phyloP scores from a whole-genome alignment of 2,329 filamentous ascomycete genomes.

The Pseudogymnoascus sp. region DNA sequence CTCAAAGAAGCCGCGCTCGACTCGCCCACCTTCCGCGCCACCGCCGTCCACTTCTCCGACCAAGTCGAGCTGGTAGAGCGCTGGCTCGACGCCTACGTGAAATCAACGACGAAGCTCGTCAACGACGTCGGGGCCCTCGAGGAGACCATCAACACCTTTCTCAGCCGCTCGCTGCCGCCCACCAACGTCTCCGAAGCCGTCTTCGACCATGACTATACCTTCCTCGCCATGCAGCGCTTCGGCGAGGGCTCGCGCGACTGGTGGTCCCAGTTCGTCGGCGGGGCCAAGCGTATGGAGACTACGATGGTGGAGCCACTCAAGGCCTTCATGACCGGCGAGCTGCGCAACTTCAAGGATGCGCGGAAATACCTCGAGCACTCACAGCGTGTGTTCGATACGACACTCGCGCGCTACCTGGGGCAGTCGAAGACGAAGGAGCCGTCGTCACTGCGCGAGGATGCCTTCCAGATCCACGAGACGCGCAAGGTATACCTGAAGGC shows the following conservation, averaged over 20 bases:
- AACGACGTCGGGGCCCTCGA: slow-evolving; percentile 67
- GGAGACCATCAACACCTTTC: slow-evolving; percentile 65
- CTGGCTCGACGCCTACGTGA: slow-evolving; percentile 74
- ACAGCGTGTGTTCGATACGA: slow-evolving; percentile 76
- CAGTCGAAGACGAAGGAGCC: slow-evolving; percentile 93
- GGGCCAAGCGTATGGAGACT: slow-evolving; percentile 68
- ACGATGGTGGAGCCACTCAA: slow-evolving; percentile 75
- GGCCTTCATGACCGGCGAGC: slow-evolving; percentile 65
- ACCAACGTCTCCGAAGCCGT: slow-evolving; percentile 68
- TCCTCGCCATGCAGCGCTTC: slow-evolving; percentile 75
- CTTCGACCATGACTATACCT: slow-evolving; percentile 90
- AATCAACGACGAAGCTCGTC: slow-evolving; percentile 51
- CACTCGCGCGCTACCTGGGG: slow-evolving; percentile 69
- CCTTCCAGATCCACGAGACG: slow-evolving; percentile 89
- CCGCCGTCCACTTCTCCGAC: slow-evolving; percentile 76
- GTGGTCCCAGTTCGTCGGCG: slow-evolving; percentile 67
- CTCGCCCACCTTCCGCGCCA: slow-evolving; percentile 88
- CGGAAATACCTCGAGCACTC: slow-evolving; percentile 65
- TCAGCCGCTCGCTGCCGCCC: slow-evolving; percentile 67
- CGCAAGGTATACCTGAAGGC: slow-evolving; percentile 84
- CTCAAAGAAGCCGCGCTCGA: slow-evolving; percentile 94
- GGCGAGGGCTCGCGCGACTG: slow-evolving; percentile 81
- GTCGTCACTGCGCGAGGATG: slow-evolving; percentile 83
- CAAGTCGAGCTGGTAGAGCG: slow-evolving; percentile 84
- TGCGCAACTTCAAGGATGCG: slow-evolving; percentile 79